Evolutionary conservation across 2,329 filamentous ascomycete genomes (phyloP).

Genomic region (Fusarium xyrophilum): DNA sequence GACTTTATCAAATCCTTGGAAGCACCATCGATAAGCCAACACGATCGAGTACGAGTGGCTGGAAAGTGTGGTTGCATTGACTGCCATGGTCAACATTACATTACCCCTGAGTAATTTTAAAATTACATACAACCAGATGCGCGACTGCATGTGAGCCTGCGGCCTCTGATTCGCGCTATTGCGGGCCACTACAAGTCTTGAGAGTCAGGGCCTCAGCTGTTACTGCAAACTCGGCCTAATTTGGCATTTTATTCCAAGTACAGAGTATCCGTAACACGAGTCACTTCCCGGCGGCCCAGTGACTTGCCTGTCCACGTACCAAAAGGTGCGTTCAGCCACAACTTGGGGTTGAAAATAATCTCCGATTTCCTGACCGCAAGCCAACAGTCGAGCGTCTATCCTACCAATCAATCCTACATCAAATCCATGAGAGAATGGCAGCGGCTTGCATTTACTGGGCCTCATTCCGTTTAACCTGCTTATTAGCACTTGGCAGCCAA

Average conservation of each 20-base stretch:
- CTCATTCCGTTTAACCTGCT: constrained; percentile 20
- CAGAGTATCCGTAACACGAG: too few species aligned
- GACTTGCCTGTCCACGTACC: neutral
- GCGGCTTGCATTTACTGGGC: constrained; percentile 19
- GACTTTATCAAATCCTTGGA: neutral
- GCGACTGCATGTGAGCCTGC: constrained; percentile 23
- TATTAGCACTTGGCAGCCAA: constrained; percentile 2
- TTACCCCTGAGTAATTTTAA: constrained; percentile 40
- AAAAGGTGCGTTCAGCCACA: neutral
- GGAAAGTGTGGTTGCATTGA: constrained; percentile 31
- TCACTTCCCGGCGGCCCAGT: neutral
- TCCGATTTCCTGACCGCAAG: constrained; percentile 4
- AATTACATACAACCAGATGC: constrained; percentile 21
- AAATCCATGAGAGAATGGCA: constrained; percentile 9
- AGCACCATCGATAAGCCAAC: neutral
- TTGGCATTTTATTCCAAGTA: constrained; percentile 1
- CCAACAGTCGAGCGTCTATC: constrained; percentile 36
- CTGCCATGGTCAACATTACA: constrained; percentile 25
- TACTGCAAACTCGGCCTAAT: constrained; percentile 3
- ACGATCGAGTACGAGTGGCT: constrained; percentile 3
- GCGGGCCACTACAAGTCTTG: constrained; percentile 19
- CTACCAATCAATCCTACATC: constrained; percentile 41
- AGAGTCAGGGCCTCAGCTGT: constrained; percentile 4
- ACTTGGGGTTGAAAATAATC: constrained; percentile 2
- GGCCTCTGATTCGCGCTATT: constrained; percentile 24